These are phyloP conservation scores for Drechslera avenae DNA, from an alignment of 2,329 filamentous ascomycete genomes.

Conservation along the genomic window DNA sequence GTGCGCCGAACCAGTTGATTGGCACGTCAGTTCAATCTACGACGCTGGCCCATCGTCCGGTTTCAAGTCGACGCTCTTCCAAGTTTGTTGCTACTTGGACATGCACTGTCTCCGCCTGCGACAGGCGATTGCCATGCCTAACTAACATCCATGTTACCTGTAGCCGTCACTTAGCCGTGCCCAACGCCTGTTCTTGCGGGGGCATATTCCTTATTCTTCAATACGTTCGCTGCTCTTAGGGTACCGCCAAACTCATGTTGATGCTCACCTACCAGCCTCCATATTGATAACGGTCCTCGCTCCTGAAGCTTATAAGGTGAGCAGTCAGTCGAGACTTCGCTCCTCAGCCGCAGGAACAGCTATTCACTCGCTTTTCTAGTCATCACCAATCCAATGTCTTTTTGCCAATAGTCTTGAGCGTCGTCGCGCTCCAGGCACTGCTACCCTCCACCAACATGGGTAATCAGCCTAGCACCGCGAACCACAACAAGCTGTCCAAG, in stretches of 20 bases:
- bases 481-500: slow-evolving; percentile 41
- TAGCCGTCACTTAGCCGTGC: slow-evolving; percentile 20
- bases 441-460: slow-evolving; percentile 33
- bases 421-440: slow-evolving; percentile 25
- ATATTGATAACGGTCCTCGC: slow-evolving; percentile 13
- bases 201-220: slow-evolving; percentile 20
- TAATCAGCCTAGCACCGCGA: slow-evolving; percentile 34
- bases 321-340: slow-evolving; percentile 11
- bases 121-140: slow-evolving; percentile 25
- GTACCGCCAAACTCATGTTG: slow-evolving; percentile 17
- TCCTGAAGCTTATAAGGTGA: slow-evolving; percentile 20
- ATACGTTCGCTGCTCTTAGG: slow-evolving; percentile 17
- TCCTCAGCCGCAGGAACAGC: slow-evolving; percentile 16
- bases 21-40: slow-evolving; percentile 25
- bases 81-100: slow-evolving; percentile 41
- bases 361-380: slow-evolving; percentile 14
- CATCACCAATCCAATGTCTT: slow-evolving; percentile 21
- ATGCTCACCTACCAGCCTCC: slow-evolving; percentile 25
- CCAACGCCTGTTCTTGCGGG: slow-evolving; percentile 20
- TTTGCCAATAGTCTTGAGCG: slow-evolving; percentile 17
- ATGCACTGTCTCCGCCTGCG: slow-evolving; percentile 24
- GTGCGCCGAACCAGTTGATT: slow-evolving; percentile 30
- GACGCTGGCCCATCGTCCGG: slow-evolving; percentile 26
- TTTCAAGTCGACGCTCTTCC: slow-evolving; percentile 44
- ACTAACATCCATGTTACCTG: slow-evolving; percentile 19